Base-by-base conservation (phyloP, 352 stramenopile genomes). In the Phytophthora hibernalis region DNA sequence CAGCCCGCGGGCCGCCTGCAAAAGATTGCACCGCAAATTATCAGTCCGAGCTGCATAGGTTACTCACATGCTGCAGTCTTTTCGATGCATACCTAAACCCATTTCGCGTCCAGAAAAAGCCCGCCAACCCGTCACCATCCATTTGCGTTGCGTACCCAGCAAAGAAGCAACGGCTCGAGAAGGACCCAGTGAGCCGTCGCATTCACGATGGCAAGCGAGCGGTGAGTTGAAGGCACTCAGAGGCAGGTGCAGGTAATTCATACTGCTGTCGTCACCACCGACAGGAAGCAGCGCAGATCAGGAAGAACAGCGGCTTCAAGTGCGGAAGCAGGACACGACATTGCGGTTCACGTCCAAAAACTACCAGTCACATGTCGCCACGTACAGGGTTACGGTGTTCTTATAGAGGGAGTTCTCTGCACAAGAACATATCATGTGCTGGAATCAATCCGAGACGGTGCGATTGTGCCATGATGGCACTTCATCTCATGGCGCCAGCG, bases 281-380 rank as follows among this genome's bases (percentile, higher is more conserved):
- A 10, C 21, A 54, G 11, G 33, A 20, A 20, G 49, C 2, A 26
- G 20, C 50, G 11, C 44, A 54, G 53, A 35, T 54, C 26, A 31
- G 33, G 15, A 43, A 1, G 37, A 18, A n/a, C 22, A 16, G 45
- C 7, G 9, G n/a, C 7, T 38, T 40, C 43, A 21, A 38, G 33
- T 35, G 18, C 37, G 16, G 20, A 30, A 42, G 37, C 37, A 60
- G 38, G 28, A 6, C 22, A 33, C 50, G 35, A 58, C 44, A 21
- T 40, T 44, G 24, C 33, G 21, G 26, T 21, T 42, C 45, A 49
- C n/a, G 48, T 37, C 48, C 49, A 65, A 64, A 66, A 73, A 73
- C 48, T 48, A 52, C 74, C 74, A 82, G 51, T 79, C 43, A 73
- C 30, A 62, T 64, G 63, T 61, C 54, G 70, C 70, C 74, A 82